These are phyloP conservation scores for Ophiostoma sp. DNA, from an alignment of 2,329 filamentous ascomycete species.

Conservation along the genomic window DNA sequence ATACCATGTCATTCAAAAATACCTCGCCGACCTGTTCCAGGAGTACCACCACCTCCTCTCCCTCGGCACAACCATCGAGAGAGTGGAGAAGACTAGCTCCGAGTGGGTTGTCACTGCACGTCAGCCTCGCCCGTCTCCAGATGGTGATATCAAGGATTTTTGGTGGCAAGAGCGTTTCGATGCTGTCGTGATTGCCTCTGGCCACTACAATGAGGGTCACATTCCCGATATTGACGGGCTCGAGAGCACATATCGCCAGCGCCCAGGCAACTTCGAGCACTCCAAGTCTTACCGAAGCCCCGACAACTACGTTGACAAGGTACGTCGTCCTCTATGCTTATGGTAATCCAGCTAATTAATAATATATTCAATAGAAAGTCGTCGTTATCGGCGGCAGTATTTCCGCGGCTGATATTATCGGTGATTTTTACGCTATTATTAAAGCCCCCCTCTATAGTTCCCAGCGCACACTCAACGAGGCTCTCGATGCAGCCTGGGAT, in stretches of 20 bases:
- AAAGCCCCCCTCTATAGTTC: constrained; percentile 43
- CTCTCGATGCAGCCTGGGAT: not conserved
- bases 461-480: not conserved
- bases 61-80: constrained; percentile 54
- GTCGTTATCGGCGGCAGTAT: too few species aligned
- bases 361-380: too few species aligned
- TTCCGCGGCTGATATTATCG: constrained; percentile 47
- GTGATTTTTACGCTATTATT: constrained; percentile 51
- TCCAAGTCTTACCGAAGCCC: constrained; percentile 37
- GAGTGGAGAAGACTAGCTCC: constrained; percentile 40
- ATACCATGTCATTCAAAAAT: constrained; percentile 51
- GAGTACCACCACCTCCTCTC: constrained; percentile 33
- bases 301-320: constrained; percentile 27
- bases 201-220: constrained; percentile 38
- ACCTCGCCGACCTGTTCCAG: constrained; percentile 47
- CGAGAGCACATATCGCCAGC: constrained; percentile 33
- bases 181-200: constrained; percentile 38
- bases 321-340: constrained; percentile 31
- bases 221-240: constrained; percentile 38
- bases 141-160: constrained; percentile 32
- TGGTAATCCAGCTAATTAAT: too few species aligned
- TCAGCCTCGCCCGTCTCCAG: constrained; percentile 28
- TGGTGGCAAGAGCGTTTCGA: constrained; percentile 39
- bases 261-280: constrained; percentile 38
- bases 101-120: constrained; percentile 49